phyloP scores from a whole-genome alignment of 179 eudicot genomes.

The Silene noctiflora region DNA sequence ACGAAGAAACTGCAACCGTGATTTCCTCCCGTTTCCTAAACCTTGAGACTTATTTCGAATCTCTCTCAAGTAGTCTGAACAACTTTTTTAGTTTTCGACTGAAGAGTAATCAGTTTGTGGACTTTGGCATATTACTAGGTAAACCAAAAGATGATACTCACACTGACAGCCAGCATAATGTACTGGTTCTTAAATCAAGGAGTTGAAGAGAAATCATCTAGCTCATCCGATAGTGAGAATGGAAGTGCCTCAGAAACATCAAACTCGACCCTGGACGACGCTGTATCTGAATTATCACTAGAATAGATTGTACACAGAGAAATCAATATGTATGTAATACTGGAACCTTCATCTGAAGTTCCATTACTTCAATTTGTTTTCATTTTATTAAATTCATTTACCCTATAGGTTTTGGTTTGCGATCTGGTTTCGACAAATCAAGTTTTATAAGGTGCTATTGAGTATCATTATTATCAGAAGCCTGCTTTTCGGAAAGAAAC shows the following conservation, averaged over 20 bases:
- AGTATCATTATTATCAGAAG: not conserved
- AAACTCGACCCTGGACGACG: constrained; percentile 73
- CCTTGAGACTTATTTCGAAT: too few relatives aligned
- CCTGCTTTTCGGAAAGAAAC: too few relatives aligned
- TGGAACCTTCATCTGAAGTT: constrained; percentile 36
- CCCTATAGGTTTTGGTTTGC: constrained; percentile 19
- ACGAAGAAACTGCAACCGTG: too few relatives aligned
- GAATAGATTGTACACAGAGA: constrained; percentile 38
- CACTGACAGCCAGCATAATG: constrained; percentile 93
- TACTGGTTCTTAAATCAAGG: constrained; percentile 91
- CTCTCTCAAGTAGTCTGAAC: too few relatives aligned
- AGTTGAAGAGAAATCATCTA: constrained; percentile 58
- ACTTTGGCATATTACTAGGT: constrained; percentile 45
- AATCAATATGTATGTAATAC: constrained; percentile 23
- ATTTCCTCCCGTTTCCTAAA: too few relatives aligned
- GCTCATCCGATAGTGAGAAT: constrained; percentile 76
- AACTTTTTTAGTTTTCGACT: not conserved
- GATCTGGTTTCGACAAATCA: not conserved
- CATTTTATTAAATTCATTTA: constrained; percentile 1
- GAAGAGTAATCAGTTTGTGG: not conserved
- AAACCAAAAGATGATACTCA: constrained; percentile 95
- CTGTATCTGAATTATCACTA: constrained; percentile 76
- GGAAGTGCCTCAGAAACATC: constrained; percentile 81
- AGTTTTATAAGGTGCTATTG: too few relatives aligned
- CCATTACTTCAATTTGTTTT: constrained; percentile 14